Conservation (phyloP, 495 filamentous ascomycete genomes). For the Tuber magnatum region DNA sequence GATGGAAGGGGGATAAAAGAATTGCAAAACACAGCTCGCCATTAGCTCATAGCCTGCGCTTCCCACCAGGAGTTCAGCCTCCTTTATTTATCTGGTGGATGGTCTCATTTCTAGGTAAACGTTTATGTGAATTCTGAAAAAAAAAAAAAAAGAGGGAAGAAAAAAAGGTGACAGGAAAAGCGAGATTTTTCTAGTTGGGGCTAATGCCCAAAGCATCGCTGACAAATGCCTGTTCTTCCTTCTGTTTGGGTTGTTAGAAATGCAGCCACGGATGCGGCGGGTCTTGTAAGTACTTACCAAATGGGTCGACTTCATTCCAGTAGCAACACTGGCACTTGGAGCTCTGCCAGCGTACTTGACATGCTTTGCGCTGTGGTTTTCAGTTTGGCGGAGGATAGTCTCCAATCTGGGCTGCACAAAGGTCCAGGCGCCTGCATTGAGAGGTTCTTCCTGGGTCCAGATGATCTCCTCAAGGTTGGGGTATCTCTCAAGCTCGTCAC, state of each 20-base stretch:
- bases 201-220: constrained; percentile 55
- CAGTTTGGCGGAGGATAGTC: constrained; percentile 78
- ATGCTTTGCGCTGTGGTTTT: constrained; percentile 86
- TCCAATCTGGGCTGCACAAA: constrained; percentile 94
- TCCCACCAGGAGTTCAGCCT: neutral
- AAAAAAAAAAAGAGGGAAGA: too few species aligned
- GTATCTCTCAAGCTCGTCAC: constrained; percentile 91
- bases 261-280: neutral
- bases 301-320: constrained; percentile 80
- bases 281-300: constrained; percentile 38
- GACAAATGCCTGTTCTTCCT: constrained; percentile 89
- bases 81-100: neutral
- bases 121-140: neutral
- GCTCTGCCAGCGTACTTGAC: constrained; percentile 93
- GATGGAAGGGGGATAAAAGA: neutral
- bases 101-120: neutral
- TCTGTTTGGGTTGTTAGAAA: constrained; percentile 41
- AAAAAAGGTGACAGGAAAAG: constrained; percentile 8
- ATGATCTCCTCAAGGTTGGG: constrained; percentile 94
- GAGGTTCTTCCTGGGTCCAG: constrained; percentile 92
- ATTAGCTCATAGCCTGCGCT: neutral
- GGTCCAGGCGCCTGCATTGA: constrained; percentile 93
- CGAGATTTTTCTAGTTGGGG: constrained; percentile 4
- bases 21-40: neutral
- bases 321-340: constrained; percentile 85